Evolutionary conservation across 441 rosid genomes (phyloP).

Genomic region (Brassica balearica): DNA sequence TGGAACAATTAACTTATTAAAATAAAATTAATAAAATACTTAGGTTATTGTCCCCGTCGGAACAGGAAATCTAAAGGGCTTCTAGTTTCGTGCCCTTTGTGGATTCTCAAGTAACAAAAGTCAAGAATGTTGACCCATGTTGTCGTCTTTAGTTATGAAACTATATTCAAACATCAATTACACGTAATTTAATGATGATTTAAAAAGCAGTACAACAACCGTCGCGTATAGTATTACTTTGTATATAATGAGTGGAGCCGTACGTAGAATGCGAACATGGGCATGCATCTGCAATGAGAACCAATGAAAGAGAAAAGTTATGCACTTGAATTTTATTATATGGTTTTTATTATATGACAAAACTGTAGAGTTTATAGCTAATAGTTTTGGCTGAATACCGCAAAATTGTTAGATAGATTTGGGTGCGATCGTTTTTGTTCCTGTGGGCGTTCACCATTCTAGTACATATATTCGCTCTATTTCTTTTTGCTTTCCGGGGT

Average conservation of each 20-base stretch:
- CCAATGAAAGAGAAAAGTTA: constrained; percentile 15
- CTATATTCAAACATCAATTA: constrained; percentile 33
- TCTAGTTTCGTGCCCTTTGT: constrained; percentile 42
- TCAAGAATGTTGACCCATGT: constrained; percentile 46
- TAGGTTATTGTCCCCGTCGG: constrained; percentile 41
- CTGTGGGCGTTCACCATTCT: constrained; percentile 39
- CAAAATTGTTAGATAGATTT: constrained; percentile 32
- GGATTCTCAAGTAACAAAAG: constrained; percentile 42
- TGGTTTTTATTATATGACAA: constrained; percentile 28
- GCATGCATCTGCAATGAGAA: constrained; percentile 29
- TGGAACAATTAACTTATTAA: constrained; percentile 15
- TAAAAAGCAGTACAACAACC: constrained; percentile 10
- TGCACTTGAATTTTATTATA: constrained; percentile 24
- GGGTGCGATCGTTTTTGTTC: constrained; percentile 19
- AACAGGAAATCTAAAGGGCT: constrained; percentile 39
- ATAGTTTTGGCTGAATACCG: constrained; percentile 36
- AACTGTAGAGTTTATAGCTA: constrained; percentile 31
- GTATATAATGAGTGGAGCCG: constrained; percentile 9
- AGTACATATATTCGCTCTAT: background rate
- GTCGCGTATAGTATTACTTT: background rate
- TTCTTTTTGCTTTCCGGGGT: constrained; percentile 1
- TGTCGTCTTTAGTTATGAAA: constrained; percentile 32
- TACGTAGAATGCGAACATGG: constrained; percentile 16
- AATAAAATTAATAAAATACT: background rate
- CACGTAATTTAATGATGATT: constrained; percentile 20